phyloP scores from a whole-genome alignment of 2,329 filamentous ascomycete species.

The Ramichloridium luteum region DNA sequence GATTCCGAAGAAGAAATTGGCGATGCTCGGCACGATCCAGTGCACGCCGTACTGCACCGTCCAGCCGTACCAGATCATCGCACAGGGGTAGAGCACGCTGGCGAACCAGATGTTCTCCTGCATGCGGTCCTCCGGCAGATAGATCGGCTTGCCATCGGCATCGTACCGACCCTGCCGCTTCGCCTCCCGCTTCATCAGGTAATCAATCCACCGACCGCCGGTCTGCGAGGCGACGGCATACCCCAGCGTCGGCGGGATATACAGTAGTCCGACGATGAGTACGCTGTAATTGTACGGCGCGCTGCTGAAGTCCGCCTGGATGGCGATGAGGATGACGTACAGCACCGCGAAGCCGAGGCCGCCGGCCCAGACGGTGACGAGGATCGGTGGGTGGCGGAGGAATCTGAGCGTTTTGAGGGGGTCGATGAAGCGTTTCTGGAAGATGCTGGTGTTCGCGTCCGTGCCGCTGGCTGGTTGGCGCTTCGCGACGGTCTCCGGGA shows the following conservation, averaged over 20 bases:
- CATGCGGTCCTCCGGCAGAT: constrained; percentile 68
- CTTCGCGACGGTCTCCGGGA: constrained; percentile 49
- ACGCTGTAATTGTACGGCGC: constrained; percentile 56
- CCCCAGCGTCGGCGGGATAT: constrained; percentile 60
- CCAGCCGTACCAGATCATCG: constrained; percentile 69
- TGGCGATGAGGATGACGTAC: constrained; percentile 64
- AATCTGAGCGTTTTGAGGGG: constrained; percentile 58
- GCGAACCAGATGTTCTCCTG: constrained; percentile 69
- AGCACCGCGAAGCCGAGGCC: constrained; percentile 62
- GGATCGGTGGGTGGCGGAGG: constrained; percentile 60
- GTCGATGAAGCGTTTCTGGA: constrained; percentile 46
- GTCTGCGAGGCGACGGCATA: constrained; percentile 56
- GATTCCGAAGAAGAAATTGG: constrained; percentile 48
- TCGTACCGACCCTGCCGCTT: constrained; percentile 55
- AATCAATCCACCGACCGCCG: constrained; percentile 65
- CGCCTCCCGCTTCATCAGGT: constrained; percentile 66
- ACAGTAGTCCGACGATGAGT: constrained; percentile 59
- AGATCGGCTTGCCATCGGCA: constrained; percentile 52
- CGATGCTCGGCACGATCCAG: constrained; percentile 18
- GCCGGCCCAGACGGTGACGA: constrained; percentile 60
- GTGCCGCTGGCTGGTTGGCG: no score
- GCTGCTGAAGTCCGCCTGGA: constrained; percentile 55
- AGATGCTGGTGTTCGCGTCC: constrained; percentile 17
- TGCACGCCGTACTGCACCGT: constrained; percentile 46
- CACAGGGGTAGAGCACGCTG: constrained; percentile 54